phyloP scores from a whole-genome alignment of 2,329 filamentous ascomycete species.

The Fusarium redolens region DNA sequence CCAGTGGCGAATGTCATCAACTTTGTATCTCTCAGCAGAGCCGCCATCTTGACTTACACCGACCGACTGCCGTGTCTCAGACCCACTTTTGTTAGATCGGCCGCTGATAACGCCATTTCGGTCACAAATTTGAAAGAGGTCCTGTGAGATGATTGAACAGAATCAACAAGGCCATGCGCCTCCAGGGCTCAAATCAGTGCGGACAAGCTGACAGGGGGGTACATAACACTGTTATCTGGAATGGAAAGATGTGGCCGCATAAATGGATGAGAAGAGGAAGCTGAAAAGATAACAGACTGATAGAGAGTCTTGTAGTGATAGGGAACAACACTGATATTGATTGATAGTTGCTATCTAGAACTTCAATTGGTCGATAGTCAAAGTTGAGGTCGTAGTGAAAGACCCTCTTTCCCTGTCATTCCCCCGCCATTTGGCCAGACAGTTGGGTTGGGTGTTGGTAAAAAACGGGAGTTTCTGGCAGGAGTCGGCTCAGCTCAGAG shows the following conservation, averaged over 20 bases:
- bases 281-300: not conserved
- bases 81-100: conserved; percentile 43
- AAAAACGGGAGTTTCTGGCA: conserved; percentile 11
- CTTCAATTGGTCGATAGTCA: not conserved
- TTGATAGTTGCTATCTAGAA: not conserved
- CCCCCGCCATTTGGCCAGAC: conserved; percentile 23
- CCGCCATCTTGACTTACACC: conserved; percentile 13
- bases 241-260: not conserved
- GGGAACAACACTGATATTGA: not conserved
- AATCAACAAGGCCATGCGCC: conserved; percentile 3
- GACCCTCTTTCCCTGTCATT: conserved; percentile 27
- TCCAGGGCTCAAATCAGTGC: conserved; percentile 33
- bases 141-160: conserved; percentile 29
- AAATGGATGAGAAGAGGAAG: not conserved
- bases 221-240: not conserved
- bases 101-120: conserved; percentile 45
- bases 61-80: conserved; percentile 41
- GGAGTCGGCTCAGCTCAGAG: conserved; percentile 14
- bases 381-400: not conserved
- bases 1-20: conserved; percentile 28
- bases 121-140: conserved; percentile 40
- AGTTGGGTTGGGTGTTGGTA: not conserved
- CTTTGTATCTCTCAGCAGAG: conserved; percentile 31
- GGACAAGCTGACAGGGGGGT: not conserved
- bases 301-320: not conserved